A percentile compares a stretch with the other conserved stretches of the same genome.
phyloP scores from a whole-genome alignment of 192 early-diverging fungal species.

The Backusella macrospora region DNA sequence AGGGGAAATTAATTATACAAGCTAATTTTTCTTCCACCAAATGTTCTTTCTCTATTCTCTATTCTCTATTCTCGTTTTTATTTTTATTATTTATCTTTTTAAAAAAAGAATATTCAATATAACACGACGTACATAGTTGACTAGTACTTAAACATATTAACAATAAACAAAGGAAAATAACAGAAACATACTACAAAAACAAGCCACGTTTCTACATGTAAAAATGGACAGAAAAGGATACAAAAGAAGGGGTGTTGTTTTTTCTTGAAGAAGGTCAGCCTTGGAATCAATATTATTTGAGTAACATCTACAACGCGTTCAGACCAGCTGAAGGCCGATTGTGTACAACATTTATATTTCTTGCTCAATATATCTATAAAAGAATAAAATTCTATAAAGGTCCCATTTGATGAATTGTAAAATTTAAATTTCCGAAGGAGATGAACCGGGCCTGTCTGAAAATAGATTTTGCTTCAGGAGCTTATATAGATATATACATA shows the following conservation, averaged over 20 bases:
- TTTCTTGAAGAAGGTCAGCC: background rate
- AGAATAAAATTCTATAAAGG: background rate
- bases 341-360: background rate
- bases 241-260: background rate
- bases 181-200: background rate
- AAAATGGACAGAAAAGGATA: background rate
- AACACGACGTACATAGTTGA: background rate
- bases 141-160: background rate
- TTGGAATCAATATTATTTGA: background rate
- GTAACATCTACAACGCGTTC: background rate
- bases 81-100: too few relatives aligned
- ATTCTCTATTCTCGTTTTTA: too few relatives aligned
- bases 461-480: slow-evolving; percentile 14
- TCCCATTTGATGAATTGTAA: background rate
- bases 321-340: background rate
- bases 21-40: background rate
- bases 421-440: slow-evolving; percentile 6
- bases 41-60: background rate
- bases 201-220: background rate
- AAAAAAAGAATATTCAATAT: too few relatives aligned
- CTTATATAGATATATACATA: background rate
- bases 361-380: background rate
- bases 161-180: background rate
- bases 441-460: background rate
- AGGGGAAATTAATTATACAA: background rate